These are phyloP conservation scores for Hymenoscyphus scutula DNA, from an alignment of 2,329 filamentous ascomycete species.

Conservation along the genomic window DNA sequence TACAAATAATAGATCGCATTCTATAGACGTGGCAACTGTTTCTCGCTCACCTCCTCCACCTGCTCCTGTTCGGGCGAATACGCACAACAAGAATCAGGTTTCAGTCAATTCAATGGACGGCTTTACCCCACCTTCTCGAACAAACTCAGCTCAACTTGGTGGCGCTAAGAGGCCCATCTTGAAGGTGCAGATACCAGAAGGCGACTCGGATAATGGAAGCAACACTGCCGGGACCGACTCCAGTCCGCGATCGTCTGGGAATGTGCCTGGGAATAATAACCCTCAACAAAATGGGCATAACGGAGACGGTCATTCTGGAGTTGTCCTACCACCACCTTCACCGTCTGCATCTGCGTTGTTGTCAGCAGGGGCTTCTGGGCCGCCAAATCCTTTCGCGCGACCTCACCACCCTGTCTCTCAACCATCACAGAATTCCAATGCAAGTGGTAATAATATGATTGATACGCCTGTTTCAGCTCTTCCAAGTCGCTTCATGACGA, in stretches of 20 bases:
- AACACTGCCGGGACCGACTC: slow-evolving; percentile 71
- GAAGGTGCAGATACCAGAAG: slow-evolving; percentile 93
- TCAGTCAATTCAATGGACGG: slow-evolving; percentile 64
- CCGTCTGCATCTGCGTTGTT: slow-evolving; percentile 76
- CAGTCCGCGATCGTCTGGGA: slow-evolving; percentile 34
- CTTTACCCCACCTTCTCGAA: slow-evolving; percentile 70
- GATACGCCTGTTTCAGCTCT: slow-evolving; percentile 93
- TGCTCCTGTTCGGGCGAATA: slow-evolving; percentile 45
- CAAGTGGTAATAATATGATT: slow-evolving; percentile 47
- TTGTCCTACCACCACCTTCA: slow-evolving; percentile 89
- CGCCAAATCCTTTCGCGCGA: slow-evolving; percentile 91
- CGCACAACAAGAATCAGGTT: slow-evolving; percentile 45
- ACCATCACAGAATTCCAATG: slow-evolving; percentile 35
- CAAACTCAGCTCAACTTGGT: slow-evolving; percentile 69
- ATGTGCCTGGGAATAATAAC: slow-evolving; percentile 27
- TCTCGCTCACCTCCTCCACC: slow-evolving; percentile 52
- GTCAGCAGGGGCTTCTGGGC: slow-evolving; percentile 87
- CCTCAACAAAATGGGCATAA: slow-evolving; percentile 38
- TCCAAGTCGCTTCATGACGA: slow-evolving; percentile 85
- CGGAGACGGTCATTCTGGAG: slow-evolving; percentile 58
- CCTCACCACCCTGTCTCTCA: slow-evolving; percentile 64
- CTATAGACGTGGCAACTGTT: slow-evolving; percentile 60
- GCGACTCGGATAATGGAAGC: slow-evolving; percentile 71
- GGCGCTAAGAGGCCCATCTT: slow-evolving; percentile 75
- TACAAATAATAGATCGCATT: slow-evolving; percentile 57